These are phyloP conservation scores for Talaromyces thailandensis DNA, from an alignment of 495 filamentous ascomycete species.

Conservation along the genomic window DNA sequence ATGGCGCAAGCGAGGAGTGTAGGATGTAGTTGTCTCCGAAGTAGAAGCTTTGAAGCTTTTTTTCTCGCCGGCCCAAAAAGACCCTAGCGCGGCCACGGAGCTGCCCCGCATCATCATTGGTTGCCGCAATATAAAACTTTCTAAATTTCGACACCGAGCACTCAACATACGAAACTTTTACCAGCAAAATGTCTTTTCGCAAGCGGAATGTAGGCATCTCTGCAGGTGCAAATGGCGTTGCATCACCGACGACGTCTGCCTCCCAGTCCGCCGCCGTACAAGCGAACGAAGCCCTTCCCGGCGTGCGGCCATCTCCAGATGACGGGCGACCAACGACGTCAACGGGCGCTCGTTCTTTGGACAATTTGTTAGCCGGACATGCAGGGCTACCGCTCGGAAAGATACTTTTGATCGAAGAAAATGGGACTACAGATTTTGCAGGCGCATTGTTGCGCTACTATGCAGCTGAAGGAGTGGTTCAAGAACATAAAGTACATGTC, in stretches of 20 bases:
- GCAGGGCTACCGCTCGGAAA: slow-evolving; percentile 79
- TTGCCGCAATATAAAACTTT: slow-evolving; percentile 1
- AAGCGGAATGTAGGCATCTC: slow-evolving; percentile 74
- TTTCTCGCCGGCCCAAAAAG: slow-evolving; percentile 22
- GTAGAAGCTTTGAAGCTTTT: slow-evolving; percentile 44
- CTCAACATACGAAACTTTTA: neutral
- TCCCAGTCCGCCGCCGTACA: slow-evolving; percentile 20
- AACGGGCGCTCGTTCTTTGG: slow-evolving; percentile 77
- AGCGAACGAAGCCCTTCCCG: slow-evolving; percentile 33
- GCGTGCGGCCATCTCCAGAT: slow-evolving; percentile 78
- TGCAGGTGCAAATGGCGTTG: slow-evolving; percentile 22
- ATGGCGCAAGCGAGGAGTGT: neutral
- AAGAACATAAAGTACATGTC: slow-evolving; percentile 82
- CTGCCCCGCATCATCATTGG: slow-evolving; percentile 7
- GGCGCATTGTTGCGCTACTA: slow-evolving; percentile 79
- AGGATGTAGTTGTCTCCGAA: neutral
- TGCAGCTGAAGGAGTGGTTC: slow-evolving; percentile 86
- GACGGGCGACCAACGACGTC: slow-evolving; percentile 87
- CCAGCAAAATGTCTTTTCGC: slow-evolving; percentile 70
- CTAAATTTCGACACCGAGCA: neutral
- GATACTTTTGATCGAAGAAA: slow-evolving; percentile 77
- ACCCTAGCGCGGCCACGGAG: neutral
- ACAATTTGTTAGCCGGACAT: slow-evolving; percentile 79
- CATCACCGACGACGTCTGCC: slow-evolving; percentile 18
- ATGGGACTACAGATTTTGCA: slow-evolving; percentile 89